Evolutionary conservation across 2,329 filamentous ascomycete species (phyloP).

Genomic region (Talaromyces marneffei): DNA sequence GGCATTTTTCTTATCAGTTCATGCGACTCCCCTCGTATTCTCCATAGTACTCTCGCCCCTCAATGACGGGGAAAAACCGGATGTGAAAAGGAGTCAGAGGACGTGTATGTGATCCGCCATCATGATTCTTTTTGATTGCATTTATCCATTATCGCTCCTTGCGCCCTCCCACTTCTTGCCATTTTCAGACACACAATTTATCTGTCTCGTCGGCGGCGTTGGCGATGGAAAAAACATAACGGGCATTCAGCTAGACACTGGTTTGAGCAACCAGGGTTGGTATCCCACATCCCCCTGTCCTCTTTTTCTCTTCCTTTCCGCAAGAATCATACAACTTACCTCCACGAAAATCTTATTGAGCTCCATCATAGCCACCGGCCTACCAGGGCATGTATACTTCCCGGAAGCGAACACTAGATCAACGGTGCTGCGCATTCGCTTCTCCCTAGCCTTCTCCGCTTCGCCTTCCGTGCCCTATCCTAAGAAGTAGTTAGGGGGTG

Average conservation of each 20-base stretch:
- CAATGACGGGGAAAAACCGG: constrained; percentile 12
- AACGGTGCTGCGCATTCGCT: no score
- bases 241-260: constrained; percentile 6
- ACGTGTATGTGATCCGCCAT: constrained; percentile 5
- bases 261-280: not conserved
- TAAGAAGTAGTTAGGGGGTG: no score
- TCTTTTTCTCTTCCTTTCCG: not conserved
- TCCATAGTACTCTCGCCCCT: constrained; percentile 10
- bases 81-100: constrained; percentile 13
- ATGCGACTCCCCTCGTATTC: constrained; percentile 15
- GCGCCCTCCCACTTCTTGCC: not conserved
- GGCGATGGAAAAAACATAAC: constrained; percentile 7
- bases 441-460: no score
- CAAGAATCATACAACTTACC: no score
- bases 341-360: no score
- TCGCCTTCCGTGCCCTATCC: no score
- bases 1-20: constrained; percentile 9
- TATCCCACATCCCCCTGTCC: not conserved
- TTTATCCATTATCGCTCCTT: not conserved
- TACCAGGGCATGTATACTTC: no score
- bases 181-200: not conserved
- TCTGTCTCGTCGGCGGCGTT: not conserved
- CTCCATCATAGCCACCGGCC: no score
- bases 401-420: no score
- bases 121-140: constrained; percentile 7